phyloP scores from a whole-genome alignment of 129 eudicot species.

The Silybum marianum region DNA sequence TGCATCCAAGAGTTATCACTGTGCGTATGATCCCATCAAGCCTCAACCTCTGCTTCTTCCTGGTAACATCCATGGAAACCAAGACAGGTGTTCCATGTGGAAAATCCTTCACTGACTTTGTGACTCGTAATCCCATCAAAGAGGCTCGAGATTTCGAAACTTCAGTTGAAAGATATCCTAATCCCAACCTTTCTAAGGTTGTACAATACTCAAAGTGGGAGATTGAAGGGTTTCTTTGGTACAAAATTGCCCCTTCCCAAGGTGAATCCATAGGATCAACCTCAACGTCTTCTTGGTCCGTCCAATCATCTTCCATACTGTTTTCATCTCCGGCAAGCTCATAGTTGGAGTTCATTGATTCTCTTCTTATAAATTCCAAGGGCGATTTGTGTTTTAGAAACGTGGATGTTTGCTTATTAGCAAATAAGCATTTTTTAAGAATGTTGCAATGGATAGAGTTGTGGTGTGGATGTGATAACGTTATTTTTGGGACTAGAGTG shows the following conservation, averaged over 20 bases:
- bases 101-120: constrained; percentile 72
- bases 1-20: constrained; percentile 75
- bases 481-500: constrained; percentile 10
- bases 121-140: constrained; percentile 79
- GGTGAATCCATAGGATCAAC: constrained; percentile 59
- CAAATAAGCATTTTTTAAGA: not conserved
- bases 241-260: constrained; percentile 92
- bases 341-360: constrained; percentile 37
- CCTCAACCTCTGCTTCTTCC: constrained; percentile 70
- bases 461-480: constrained; percentile 7
- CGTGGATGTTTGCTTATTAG: constrained; percentile 11
- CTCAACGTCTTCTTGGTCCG: constrained; percentile 31
- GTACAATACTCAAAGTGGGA: constrained; percentile 88
- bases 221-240: constrained; percentile 65
- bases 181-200: constrained; percentile 87
- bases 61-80: constrained; percentile 72
- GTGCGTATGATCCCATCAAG: constrained; percentile 92
- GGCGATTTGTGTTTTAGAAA: constrained; percentile 28
- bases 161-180: constrained; percentile 61
- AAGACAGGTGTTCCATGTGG: constrained; percentile 86
- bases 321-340: constrained; percentile 37
- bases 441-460: constrained; percentile 7
- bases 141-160: constrained; percentile 73
- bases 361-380: constrained; percentile 10
- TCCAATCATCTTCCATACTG: constrained; percentile 44